phyloP scores from a whole-genome alignment of 1,284 basidiomycete species.

The Ustilago tritici region DNA sequence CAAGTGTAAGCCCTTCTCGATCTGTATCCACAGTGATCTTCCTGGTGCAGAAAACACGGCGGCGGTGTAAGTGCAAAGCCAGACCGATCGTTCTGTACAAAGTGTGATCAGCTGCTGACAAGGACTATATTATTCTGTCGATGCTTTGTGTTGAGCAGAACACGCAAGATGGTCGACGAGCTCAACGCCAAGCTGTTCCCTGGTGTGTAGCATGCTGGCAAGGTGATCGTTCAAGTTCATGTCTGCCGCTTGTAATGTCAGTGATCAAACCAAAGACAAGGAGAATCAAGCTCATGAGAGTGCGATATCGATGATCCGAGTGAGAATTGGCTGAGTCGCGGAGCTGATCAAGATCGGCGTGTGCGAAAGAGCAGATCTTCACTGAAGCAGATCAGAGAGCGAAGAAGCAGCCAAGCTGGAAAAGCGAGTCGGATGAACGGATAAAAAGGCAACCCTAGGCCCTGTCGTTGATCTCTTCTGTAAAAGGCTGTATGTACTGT shows the following conservation, averaged over 20 bases:
- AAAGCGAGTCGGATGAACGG: too few species aligned
- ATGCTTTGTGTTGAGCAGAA: slow-evolving; percentile 1
- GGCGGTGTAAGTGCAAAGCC: slow-evolving; percentile 14
- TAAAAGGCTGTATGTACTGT: too few species aligned
- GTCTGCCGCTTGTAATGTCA: background rate
- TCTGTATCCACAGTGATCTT: slow-evolving; percentile 45
- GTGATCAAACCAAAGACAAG: too few species aligned
- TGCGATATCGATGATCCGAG: too few species aligned
- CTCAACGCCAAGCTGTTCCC: slow-evolving; percentile 34
- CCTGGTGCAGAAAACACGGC: slow-evolving; percentile 22
- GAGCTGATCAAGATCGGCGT: too few species aligned
- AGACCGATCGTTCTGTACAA: background rate
- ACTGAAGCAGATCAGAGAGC: too few species aligned
- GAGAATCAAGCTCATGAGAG: too few species aligned
- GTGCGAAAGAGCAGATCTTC: too few species aligned
- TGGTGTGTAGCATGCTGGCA: slow-evolving; percentile 6
- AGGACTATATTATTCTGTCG: background rate
- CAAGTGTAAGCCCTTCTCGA: slow-evolving; percentile 35
- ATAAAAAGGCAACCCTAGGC: too few species aligned
- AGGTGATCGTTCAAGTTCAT: background rate
- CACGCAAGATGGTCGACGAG: slow-evolving; percentile 30
- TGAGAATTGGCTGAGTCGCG: too few species aligned
- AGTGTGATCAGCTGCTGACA: background rate
- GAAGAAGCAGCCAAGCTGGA: too few species aligned
- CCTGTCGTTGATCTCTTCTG: too few species aligned